Evolutionary conservation across 139 green algal genomes (phyloP).

Genomic region (Micromonas commoda): DNA sequence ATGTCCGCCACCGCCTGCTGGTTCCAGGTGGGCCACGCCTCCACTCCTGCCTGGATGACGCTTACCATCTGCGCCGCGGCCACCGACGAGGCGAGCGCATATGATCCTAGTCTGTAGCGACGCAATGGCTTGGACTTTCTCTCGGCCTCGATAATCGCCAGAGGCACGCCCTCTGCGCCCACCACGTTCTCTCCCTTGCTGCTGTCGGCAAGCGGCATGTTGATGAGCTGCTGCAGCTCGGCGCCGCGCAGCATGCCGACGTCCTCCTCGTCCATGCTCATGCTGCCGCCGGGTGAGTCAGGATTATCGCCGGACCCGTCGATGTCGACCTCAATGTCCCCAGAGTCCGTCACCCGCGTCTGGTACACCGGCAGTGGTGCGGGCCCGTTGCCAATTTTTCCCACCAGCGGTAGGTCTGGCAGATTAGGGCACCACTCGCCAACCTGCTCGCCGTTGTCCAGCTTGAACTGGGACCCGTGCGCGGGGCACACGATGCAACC

Average conservation of each 20-base stretch:
- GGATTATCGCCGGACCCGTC: too few species aligned
- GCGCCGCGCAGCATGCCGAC: too few species aligned
- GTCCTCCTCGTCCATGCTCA: background rate
- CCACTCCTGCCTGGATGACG: background rate
- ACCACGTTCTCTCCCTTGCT: constrained; percentile 2
- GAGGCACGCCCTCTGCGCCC: constrained; percentile 19
- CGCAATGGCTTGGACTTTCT: constrained; percentile 2
- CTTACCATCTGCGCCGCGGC: constrained; percentile 19
- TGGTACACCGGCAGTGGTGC: too few species aligned
- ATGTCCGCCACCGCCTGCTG: background rate
- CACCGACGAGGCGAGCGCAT: background rate
- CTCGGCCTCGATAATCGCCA: constrained; percentile 27
- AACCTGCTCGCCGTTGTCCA: constrained; percentile 54
- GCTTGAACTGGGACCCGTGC: constrained; percentile 57
- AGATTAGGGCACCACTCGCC: constrained; percentile 61
- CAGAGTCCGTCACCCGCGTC: too few species aligned
- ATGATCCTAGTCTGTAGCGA: background rate
- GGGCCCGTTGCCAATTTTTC: too few species aligned
- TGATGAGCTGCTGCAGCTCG: background rate
- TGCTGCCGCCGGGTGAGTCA: too few species aligned
- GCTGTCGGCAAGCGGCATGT: background rate
- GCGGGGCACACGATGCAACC: constrained; percentile 63
- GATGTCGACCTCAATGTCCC: too few species aligned
- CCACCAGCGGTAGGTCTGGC: constrained; percentile 59
- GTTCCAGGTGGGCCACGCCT: background rate